These are phyloP conservation scores for Neospermospora avenae DNA, from an alignment of 2,329 filamentous ascomycete genomes.

Conservation along the genomic window DNA sequence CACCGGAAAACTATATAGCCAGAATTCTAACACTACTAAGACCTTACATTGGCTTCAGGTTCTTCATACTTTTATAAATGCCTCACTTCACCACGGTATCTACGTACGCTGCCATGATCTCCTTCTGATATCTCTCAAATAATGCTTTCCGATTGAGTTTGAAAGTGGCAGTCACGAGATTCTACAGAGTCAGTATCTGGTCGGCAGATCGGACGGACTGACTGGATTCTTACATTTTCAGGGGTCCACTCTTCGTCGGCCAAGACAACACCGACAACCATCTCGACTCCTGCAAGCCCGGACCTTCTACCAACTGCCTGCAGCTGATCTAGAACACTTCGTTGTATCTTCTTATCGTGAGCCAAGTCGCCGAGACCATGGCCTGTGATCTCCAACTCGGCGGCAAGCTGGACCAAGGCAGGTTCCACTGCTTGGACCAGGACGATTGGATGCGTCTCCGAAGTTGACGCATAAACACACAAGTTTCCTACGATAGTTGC, in stretches of 20 bases:
- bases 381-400: too few relatives aligned
- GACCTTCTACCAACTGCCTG: slow-evolving; percentile 61
- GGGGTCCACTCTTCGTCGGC: slow-evolving; percentile 84
- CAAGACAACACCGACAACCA: slow-evolving; percentile 69
- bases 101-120: slow-evolving; percentile 46
- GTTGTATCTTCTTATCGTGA: too few relatives aligned
- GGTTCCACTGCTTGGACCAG: too few relatives aligned
- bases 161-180: slow-evolving; percentile 65
- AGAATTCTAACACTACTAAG: too few relatives aligned
- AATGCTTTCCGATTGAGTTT: slow-evolving; percentile 71
- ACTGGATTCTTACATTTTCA: slow-evolving; percentile 68
- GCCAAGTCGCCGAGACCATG: too few relatives aligned
- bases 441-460: slow-evolving; percentile 73
- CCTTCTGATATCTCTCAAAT: slow-evolving; percentile 55
- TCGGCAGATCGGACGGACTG: too few relatives aligned
- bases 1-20: too few relatives aligned
- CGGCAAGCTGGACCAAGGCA: too few relatives aligned
- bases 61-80: too few relatives aligned
- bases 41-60: too few relatives aligned
- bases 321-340: slow-evolving; percentile 63
- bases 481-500: slow-evolving; percentile 75
- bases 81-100: slow-evolving; percentile 7
- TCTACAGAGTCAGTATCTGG: slow-evolving; percentile 44
- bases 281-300: slow-evolving; percentile 69
- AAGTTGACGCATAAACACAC: slow-evolving; percentile 77